phyloP scores from a whole-genome alignment of 2,329 filamentous ascomycete species.

The Didymella pinodella region DNA sequence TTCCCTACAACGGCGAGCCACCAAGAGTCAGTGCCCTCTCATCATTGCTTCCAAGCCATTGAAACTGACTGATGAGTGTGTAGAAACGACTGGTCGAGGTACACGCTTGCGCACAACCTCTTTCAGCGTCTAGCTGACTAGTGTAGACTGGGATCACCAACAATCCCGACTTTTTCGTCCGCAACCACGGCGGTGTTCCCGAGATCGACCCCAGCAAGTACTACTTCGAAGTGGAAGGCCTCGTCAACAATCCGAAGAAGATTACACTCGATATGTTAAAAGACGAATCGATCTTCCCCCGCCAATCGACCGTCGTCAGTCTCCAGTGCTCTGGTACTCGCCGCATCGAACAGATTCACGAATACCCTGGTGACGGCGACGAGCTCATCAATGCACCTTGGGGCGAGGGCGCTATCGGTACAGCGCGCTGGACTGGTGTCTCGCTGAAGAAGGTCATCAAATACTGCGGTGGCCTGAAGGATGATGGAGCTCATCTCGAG shows the following conservation, averaged over 20 bases:
- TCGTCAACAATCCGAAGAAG: slow-evolving; percentile 65
- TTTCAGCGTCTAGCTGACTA: slow-evolving; percentile 18
- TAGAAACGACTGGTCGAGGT: slow-evolving; percentile 61
- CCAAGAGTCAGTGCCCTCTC: slow-evolving; percentile 38
- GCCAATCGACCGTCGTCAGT: slow-evolving; percentile 65
- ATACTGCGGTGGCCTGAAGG: slow-evolving; percentile 68
- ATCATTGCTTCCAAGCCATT: not conserved
- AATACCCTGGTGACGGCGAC: slow-evolving; percentile 73
- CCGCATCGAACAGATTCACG: slow-evolving; percentile 71
- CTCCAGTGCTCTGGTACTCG: slow-evolving; percentile 75
- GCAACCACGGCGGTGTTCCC: slow-evolving; percentile 77
- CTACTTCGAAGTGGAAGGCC: slow-evolving; percentile 64
- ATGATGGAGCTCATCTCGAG: slow-evolving; percentile 68
- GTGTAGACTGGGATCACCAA: slow-evolving; percentile 63
- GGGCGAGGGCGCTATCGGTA: slow-evolving; percentile 69
- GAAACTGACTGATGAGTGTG: slow-evolving; percentile 17
- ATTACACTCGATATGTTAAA: slow-evolving; percentile 68
- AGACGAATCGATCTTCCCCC: slow-evolving; percentile 67
- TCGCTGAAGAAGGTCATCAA: slow-evolving; percentile 75
- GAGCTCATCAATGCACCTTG: slow-evolving; percentile 58
- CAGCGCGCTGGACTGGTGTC: slow-evolving; percentile 68
- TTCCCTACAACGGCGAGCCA: slow-evolving; percentile 59
- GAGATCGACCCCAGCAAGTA: slow-evolving; percentile 66
- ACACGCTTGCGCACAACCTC: not conserved
- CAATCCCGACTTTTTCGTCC: slow-evolving; percentile 71